Evolutionary conservation across 495 filamentous ascomycete species (phyloP), one percentile per base, ranked within the genome.

Genomic region (Cenococcum geophilum): DNA sequence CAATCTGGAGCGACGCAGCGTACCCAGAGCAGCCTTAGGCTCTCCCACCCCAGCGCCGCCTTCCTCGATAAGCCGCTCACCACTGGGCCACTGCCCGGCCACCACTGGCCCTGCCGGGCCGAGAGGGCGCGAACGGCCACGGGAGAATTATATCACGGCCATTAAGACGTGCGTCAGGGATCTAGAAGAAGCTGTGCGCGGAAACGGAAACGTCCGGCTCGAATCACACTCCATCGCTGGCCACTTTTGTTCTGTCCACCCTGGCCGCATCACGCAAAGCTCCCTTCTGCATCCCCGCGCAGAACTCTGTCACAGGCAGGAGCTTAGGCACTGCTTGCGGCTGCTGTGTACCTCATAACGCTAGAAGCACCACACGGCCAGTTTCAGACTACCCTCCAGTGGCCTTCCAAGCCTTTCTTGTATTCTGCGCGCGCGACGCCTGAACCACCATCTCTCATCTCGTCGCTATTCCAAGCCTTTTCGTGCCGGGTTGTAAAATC

Each of bases 141-240:
- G 40, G 40, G 14, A 45, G 40, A 45, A 45, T 37, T 12, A 45
- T 48, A 54, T 23, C 16, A 56, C 51, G n/a, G 59, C 59, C 54
- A 35, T 61, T 59, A 67, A 60, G 58, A 58, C 61, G 27, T 54
- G 47, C 14, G 25, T 23, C 64, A 42, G 37, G 55, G 64, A 55
- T 52, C 57, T 48, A 47, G 14, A 35, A 32, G n/a, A 43, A 56
- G 25, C 18, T 56, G 60, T 50, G 57, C 32, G 27, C 54, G 57
- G 61, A 58, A 56, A 58, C 65, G 65, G 61, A 64, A 63, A 58
- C 57, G 58, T 61, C 65, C 65, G 61, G 65, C 57, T 68, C 55
- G 53, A 58, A 61, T 61, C 48, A 63, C 53, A 32, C 27, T 22
- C 45, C 10, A 6, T 49, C 45, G 14, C 45, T 49, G 45, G 45